Evolutionary conservation across 2,329 filamentous ascomycete species (phyloP).

Genomic region (Cucurbitaria berberidis): DNA sequence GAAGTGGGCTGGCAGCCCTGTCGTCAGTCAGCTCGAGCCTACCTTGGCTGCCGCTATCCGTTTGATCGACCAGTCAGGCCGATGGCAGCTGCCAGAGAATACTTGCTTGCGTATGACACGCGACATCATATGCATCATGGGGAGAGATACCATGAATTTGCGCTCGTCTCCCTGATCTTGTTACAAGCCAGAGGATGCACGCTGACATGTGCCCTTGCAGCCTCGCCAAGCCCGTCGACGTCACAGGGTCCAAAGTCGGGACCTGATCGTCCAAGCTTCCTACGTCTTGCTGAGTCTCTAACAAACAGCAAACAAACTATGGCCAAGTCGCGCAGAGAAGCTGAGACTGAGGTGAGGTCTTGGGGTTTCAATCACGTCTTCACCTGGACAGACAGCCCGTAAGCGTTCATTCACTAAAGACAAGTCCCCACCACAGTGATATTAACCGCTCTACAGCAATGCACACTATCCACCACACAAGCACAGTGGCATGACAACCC

Average conservation of each 20-base stretch:
- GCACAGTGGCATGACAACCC: slow-evolving; percentile 69
- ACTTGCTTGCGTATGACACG: slow-evolving; percentile 6
- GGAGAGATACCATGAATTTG: background rate
- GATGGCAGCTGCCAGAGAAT: slow-evolving; percentile 2
- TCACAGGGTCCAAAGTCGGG: slow-evolving; percentile 24
- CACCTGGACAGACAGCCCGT: slow-evolving; percentile 75
- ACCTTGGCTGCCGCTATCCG: slow-evolving; percentile 33
- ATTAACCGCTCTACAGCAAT: slow-evolving; percentile 56
- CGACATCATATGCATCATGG: slow-evolving; percentile 1
- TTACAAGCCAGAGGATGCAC: background rate
- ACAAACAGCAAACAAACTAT: no score
- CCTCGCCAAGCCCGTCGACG: slow-evolving; percentile 19
- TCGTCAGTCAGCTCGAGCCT: slow-evolving; percentile 21
- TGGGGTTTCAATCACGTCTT: slow-evolving; percentile 75
- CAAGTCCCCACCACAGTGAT: background rate
- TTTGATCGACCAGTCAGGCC: slow-evolving; percentile 27
- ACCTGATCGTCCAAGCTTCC: background rate
- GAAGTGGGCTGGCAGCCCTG: slow-evolving; percentile 14
- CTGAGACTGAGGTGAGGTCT: slow-evolving; percentile 67
- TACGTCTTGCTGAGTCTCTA: no score
- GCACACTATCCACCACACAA: slow-evolving; percentile 72
- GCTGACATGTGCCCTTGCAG: slow-evolving; percentile 4
- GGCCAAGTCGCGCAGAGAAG: slow-evolving; percentile 54
- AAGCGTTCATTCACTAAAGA: slow-evolving; percentile 44
- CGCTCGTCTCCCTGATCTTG: slow-evolving; percentile 8